These are phyloP conservation scores for Mycena belliarum DNA, from an alignment of 768 basidiomycete species.

Conservation along the genomic window DNA sequence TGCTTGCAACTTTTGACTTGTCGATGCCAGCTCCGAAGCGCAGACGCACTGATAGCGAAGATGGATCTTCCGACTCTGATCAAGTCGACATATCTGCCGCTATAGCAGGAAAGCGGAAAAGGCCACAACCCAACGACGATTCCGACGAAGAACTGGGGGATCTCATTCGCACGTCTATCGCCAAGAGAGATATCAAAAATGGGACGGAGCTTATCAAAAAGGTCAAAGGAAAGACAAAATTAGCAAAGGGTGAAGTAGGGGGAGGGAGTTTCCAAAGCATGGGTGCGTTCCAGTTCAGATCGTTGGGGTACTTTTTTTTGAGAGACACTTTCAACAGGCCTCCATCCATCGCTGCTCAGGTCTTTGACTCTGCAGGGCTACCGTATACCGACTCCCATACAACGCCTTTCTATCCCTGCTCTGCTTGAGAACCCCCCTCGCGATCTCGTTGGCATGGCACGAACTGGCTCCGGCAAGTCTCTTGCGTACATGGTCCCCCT, in stretches of 20 bases:
- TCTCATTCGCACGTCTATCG: constrained; percentile 69
- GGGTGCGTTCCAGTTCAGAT: constrained; percentile 51
- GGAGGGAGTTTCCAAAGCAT: constrained; percentile 97
- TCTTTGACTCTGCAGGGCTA: constrained; percentile 91
- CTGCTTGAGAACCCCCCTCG: constrained; percentile 82
- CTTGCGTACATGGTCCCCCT: constrained; percentile 95
- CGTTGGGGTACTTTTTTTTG: constrained; percentile 8
- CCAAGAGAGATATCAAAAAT: constrained; percentile 70
- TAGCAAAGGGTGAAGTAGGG: constrained; percentile 76
- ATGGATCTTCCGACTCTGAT: constrained; percentile 29
- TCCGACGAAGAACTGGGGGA: constrained; percentile 52
- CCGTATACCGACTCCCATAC: constrained; percentile 94
- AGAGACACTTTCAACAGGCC: constrained; percentile 49
- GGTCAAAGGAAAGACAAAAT: constrained; percentile 69
- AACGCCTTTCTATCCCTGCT: constrained; percentile 84
- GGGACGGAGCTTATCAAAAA: constrained; percentile 80
- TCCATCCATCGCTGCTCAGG: constrained; percentile 80
- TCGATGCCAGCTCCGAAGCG: constrained; percentile 16
- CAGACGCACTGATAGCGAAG: constrained; percentile 13
- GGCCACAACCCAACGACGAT: constrained; percentile 25
- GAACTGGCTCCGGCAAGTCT: constrained; percentile 97
- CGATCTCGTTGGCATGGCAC: constrained; percentile 97
- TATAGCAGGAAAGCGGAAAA: constrained; percentile 50
- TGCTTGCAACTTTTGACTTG: not conserved
- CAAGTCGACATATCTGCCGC: constrained; percentile 67